phyloP scores from a whole-genome alignment of 225 moss, liverwort and hornwort species.

The Antitrichia curtipendula region DNA sequence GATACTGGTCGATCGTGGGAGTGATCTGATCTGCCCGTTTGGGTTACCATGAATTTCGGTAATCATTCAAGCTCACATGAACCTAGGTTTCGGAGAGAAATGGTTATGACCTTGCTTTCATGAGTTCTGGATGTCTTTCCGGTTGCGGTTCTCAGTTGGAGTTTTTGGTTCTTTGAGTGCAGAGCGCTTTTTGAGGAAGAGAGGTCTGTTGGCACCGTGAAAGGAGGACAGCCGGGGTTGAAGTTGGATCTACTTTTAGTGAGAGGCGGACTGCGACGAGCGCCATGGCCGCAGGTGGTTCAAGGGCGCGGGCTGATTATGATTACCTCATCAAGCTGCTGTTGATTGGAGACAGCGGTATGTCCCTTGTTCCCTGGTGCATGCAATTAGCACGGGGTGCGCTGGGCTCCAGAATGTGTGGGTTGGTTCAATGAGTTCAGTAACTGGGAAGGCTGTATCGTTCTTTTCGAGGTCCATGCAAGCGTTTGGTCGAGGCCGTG shows the following conservation, averaged over 20 bases:
- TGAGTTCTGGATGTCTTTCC: not conserved
- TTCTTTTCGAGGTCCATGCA: not conserved
- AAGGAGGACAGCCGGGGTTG: not conserved
- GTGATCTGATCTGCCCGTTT: not conserved
- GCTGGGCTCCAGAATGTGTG: not conserved
- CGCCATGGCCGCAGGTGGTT: conserved; percentile 84
- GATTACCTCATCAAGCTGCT: conserved; percentile 99
- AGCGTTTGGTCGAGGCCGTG: not conserved
- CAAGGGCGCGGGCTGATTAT: conserved; percentile 93
- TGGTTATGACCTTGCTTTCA: not conserved
- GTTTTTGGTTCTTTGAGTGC: not conserved
- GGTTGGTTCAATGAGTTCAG: not conserved
- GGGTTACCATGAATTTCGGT: not conserved
- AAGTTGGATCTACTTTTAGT: conserved; percentile 1
- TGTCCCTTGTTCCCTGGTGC: not conserved
- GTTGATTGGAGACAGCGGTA: conserved; percentile 96
- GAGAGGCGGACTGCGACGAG: not conserved
- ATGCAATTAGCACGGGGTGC: not conserved
- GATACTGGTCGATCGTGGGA: not conserved
- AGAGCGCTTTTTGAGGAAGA: not conserved
- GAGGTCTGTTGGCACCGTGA: not conserved
- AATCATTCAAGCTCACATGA: not conserved
- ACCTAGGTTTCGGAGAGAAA: not conserved
- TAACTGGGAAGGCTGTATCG: not conserved
- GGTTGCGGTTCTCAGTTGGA: not conserved